Conservation (phyloP, 495 filamentous ascomycete species). For the Penicillium nucicola region DNA sequence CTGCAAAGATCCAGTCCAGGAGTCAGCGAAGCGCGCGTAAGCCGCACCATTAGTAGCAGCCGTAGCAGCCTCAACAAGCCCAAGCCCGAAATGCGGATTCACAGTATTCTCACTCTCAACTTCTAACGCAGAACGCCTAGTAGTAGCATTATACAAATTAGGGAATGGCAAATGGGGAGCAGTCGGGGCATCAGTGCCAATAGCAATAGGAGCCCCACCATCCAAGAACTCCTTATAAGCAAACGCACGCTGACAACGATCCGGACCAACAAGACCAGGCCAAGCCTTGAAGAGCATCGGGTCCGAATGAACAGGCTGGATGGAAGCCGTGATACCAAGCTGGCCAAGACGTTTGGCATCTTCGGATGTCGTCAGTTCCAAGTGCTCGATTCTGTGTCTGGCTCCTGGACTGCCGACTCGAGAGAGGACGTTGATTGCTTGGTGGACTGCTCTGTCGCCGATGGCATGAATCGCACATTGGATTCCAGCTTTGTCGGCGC, state of each 20-base stretch:
- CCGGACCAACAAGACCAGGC: conserved; percentile 52
- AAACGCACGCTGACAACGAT: conserved; percentile 55
- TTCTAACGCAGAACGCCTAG: conserved; percentile 52
- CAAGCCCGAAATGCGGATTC: conserved; percentile 52
- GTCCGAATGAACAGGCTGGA: conserved; percentile 62
- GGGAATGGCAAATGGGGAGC: conserved; percentile 52
- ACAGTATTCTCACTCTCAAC: conserved; percentile 43
- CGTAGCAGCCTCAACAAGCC: conserved; percentile 48
- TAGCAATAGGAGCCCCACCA: conserved; percentile 51
- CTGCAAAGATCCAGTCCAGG: conserved; percentile 49
- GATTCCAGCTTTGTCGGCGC: conserved; percentile 50
- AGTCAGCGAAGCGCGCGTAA: conserved; percentile 57
- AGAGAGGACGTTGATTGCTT: conserved; percentile 54
- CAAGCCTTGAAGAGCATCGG: conserved; percentile 58
- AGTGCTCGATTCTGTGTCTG: conserved; percentile 58
- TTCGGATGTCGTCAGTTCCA: conserved; percentile 52
- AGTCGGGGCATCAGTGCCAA: conserved; percentile 60
- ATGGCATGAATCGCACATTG: conserved; percentile 68
- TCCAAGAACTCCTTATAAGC: conserved; percentile 60
- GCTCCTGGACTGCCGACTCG: conserved; percentile 33
- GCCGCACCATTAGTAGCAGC: conserved; percentile 56
- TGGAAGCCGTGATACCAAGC: conserved; percentile 58
- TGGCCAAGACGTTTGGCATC: conserved; percentile 53
- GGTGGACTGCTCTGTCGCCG: conserved; percentile 54
- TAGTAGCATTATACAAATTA: conserved; percentile 58